phyloP scores from a whole-genome alignment of 2,329 filamentous ascomycete species.

The Neofusicoccum ribis region DNA sequence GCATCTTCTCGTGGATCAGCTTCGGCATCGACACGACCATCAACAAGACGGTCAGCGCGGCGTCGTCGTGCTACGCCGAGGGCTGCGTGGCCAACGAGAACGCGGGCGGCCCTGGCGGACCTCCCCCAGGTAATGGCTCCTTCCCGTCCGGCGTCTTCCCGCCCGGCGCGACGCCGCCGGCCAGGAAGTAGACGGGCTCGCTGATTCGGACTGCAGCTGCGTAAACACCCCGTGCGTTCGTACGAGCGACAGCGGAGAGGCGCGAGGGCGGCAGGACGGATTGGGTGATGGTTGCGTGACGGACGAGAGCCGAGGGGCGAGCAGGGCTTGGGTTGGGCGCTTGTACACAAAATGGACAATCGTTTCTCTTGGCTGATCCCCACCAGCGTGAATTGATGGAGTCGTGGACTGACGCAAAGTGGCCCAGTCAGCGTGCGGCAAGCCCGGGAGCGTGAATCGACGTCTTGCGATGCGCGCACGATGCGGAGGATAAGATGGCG shows the following conservation, averaged over 20 bases:
- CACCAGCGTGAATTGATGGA: too few relatives aligned
- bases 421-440: too few relatives aligned
- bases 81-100: conserved; percentile 18
- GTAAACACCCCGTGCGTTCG: not conserved
- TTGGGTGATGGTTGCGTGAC: not conserved
- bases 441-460: not conserved
- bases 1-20: conserved; percentile 35
- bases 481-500: not conserved
- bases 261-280: not conserved
- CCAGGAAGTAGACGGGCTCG: not conserved
- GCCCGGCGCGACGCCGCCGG: not conserved
- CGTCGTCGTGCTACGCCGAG: conserved; percentile 10
- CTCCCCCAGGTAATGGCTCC: not conserved
- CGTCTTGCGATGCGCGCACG: too few relatives aligned
- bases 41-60: conserved; percentile 17
- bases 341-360: not conserved
- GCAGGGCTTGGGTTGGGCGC: not conserved
- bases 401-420: too few relatives aligned
- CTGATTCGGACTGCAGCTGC: not conserved
- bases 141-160: not conserved
- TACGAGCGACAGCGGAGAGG: not conserved
- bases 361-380: not conserved
- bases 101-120: not conserved
- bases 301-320: not conserved
- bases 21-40: conserved; percentile 14